phyloP scores from a whole-genome alignment of 2,329 filamentous ascomycete species.

The Geosmithia putterillii region DNA sequence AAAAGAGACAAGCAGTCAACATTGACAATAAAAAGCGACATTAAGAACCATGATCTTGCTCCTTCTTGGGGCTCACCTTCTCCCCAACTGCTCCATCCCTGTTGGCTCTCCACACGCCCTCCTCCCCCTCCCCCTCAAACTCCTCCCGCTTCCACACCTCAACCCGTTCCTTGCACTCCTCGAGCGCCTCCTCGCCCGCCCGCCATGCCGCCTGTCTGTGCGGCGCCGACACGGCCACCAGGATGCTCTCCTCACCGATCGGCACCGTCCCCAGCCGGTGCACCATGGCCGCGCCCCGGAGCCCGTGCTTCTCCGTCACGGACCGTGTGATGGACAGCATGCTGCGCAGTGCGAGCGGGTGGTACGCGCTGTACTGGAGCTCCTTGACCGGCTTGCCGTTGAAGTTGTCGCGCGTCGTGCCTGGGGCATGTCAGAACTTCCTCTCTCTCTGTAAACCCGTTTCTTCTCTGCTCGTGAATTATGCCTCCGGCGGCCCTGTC shows the following conservation, averaged over 20 bases:
- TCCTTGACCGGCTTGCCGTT: slow-evolving; percentile 57
- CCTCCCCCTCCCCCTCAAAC: slow-evolving; percentile 60
- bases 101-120: slow-evolving; percentile 81
- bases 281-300: slow-evolving; percentile 65
- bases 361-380: slow-evolving; percentile 66
- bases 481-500: no score
- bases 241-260: slow-evolving; percentile 84
- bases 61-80: slow-evolving; percentile 19
- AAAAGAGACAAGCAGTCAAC: not conserved
- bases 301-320: slow-evolving; percentile 45
- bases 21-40: not conserved
- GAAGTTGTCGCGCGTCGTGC: slow-evolving; percentile 70
- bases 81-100: slow-evolving; percentile 55
- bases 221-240: slow-evolving; percentile 74
- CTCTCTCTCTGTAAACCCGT: not conserved
- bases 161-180: slow-evolving; percentile 73
- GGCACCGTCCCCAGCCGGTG: slow-evolving; percentile 80
- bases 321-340: slow-evolving; percentile 51
- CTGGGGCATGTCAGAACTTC: slow-evolving; percentile 23
- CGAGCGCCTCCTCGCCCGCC: slow-evolving; percentile 80
- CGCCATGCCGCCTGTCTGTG: slow-evolving; percentile 79
- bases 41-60: not conserved
- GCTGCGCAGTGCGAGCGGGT: slow-evolving; percentile 54
- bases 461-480: not conserved
- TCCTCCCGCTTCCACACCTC: slow-evolving; percentile 95